Evolutionary conservation across 192 early-diverging fungal genomes (phyloP).

Genomic region (Gonapodya prolifera): DNA sequence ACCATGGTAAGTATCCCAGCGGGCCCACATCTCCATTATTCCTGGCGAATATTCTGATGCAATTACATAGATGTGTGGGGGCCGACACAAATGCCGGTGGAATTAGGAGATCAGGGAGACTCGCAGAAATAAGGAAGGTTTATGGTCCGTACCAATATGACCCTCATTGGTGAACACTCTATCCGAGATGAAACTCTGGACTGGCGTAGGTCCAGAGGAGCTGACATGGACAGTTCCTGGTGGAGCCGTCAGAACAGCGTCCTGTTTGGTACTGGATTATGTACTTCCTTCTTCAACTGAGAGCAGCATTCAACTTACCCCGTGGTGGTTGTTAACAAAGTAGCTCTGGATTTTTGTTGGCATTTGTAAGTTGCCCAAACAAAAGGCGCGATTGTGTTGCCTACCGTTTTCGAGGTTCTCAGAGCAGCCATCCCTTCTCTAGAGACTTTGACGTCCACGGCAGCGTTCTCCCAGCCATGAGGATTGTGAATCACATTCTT

Average conservation of each 20-base stretch:
- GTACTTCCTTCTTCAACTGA: too few relatives aligned
- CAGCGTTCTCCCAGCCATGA: conserved; percentile 3
- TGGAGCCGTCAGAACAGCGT: neutral
- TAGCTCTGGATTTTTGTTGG: neutral
- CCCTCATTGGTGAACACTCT: conserved; percentile 1
- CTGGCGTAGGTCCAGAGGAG: neutral
- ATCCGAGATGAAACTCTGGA: neutral
- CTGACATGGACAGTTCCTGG: neutral
- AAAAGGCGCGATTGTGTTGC: neutral
- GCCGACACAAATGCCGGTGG: neutral
- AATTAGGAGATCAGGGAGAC: neutral
- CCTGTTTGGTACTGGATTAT: too few relatives aligned
- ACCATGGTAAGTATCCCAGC: neutral
- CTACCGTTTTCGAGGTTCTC: neutral
- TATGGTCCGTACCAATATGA: neutral
- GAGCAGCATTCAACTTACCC: too few relatives aligned
- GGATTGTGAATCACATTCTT: conserved; percentile 5
- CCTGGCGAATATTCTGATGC: neutral
- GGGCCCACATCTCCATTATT: conserved; percentile 1
- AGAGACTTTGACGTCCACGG: neutral
- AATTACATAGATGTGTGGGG: neutral
- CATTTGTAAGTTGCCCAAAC: neutral
- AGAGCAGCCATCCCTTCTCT: neutral
- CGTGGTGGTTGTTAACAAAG: conserved; percentile 7
- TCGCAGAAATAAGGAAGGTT: neutral